A percentile compares a stretch with the other conserved stretches of the same genome.
Conservation (phyloP, 768 basidiomycete genomes). For the Daedaleopsis nitida region DNA sequence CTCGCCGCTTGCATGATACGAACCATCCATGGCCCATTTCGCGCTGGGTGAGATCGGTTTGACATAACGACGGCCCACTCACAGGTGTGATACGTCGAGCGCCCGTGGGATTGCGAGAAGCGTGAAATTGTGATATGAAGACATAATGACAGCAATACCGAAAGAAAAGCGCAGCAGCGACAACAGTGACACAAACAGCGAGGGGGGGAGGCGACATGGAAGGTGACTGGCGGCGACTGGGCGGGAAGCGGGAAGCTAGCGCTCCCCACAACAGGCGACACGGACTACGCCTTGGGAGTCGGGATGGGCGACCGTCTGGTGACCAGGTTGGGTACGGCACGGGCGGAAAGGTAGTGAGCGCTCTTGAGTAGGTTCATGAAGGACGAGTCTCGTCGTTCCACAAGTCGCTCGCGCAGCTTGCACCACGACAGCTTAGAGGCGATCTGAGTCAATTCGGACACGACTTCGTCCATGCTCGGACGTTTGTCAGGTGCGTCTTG, state of each 20-base stretch:
- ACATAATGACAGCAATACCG: no score
- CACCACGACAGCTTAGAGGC: background rate
- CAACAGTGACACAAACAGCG: no score
- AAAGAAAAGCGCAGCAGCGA: no score
- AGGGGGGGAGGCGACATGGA: no score
- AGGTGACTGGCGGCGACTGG: no score
- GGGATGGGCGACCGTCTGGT: slow-evolving; percentile 8
- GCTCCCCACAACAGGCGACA: background rate
- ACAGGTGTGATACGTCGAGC: no score
- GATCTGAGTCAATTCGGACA: slow-evolving; percentile 14
- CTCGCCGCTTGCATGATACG: no score
- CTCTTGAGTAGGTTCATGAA: background rate
- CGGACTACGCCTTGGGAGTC: background rate
- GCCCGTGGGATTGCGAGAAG: no score
- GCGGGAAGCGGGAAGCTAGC: background rate
- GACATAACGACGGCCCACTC: no score
- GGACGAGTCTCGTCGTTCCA: slow-evolving; percentile 1
- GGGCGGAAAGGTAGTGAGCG: background rate
- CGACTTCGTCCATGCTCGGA: slow-evolving; percentile 24
- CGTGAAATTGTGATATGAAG: no score
- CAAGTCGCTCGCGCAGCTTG: slow-evolving; percentile 7
- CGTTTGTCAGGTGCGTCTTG: slow-evolving; percentile 25
- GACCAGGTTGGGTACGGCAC: slow-evolving; percentile 8
- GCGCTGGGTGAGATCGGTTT: no score
- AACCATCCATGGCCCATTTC: no score